Conservation (phyloP, 164 flowering plant genomes). For the Macadamia integrifolia region DNA sequence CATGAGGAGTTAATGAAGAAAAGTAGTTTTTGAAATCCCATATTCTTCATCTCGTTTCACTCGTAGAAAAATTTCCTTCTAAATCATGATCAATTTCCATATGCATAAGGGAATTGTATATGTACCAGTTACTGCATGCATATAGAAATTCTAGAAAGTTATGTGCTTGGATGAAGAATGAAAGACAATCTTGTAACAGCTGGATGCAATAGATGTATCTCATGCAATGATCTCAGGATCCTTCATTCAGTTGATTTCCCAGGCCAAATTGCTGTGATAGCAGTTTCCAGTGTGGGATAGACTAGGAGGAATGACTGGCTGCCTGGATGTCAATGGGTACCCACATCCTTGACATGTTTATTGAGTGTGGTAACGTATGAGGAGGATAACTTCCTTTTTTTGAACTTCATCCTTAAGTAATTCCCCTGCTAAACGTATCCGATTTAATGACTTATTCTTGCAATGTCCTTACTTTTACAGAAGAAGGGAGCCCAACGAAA, state of each 20-base stretch:
- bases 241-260: no score
- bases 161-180: neutral
- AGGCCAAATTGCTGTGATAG: neutral
- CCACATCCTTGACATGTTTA: neutral
- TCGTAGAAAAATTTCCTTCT: no score
- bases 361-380: neutral
- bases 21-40: no score
- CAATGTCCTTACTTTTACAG: slow-evolving; percentile 28
- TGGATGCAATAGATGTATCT: neutral
- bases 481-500: slow-evolving; percentile 32
- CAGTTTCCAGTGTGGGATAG: neutral
- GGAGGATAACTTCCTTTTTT: neutral
- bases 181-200: neutral
- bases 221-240: neutral
- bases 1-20: no score
- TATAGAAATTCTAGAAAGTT: neutral
- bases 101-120: no score
- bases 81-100: no score
- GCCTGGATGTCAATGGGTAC: neutral
- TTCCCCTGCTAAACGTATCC: neutral
- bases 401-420: neutral
- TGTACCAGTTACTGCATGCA: no score
- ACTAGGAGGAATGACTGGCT: neutral
- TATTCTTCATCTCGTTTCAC: no score
- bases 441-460: slow-evolving; percentile 4